A percentile compares a stretch with the other conserved stretches of the same genome.
phyloP scores from a whole-genome alignment of 2,329 filamentous ascomycete genomes.

The Xylariaceae sp. region DNA sequence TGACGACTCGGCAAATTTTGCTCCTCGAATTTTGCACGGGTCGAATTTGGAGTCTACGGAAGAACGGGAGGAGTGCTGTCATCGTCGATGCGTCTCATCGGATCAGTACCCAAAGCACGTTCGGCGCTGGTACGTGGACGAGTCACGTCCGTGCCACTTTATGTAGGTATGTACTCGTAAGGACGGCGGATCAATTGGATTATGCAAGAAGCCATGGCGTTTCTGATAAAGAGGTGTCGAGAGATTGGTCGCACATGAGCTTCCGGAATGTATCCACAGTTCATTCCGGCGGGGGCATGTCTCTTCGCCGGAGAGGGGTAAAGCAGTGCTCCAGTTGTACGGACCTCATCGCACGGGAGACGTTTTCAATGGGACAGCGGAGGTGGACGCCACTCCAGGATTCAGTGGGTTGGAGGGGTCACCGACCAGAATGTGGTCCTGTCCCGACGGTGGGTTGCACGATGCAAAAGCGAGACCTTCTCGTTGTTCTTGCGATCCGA shows the following conservation, averaged over 20 bases:
- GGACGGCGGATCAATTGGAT: not conserved
- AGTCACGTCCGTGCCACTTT: not conserved
- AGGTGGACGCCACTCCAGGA: not conserved
- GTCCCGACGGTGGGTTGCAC: not conserved
- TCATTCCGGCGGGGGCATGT: not conserved
- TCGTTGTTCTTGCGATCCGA: not conserved
- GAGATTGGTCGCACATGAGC: not conserved
- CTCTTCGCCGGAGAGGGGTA: not conserved
- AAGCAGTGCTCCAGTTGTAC: not conserved
- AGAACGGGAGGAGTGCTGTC: not conserved
- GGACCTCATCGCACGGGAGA: not conserved
- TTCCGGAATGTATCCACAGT: not conserved
- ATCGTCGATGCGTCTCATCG: not conserved
- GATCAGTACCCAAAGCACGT: not conserved
- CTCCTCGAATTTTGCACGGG: too few relatives aligned
- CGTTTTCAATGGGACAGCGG: not conserved
- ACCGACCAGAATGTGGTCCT: not conserved
- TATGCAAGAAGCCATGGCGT: not conserved
- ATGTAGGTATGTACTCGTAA: not conserved
- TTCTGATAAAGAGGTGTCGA: not conserved
- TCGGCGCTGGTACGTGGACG: not conserved
- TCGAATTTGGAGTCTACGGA: not conserved
- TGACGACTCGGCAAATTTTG: not conserved
- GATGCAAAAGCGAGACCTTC: not conserved
- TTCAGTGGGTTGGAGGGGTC: not conserved